These are phyloP conservation scores for Candida tetrigidarum DNA, from an alignment of 1,139 yeast genomes.

Conservation along the genomic window DNA sequence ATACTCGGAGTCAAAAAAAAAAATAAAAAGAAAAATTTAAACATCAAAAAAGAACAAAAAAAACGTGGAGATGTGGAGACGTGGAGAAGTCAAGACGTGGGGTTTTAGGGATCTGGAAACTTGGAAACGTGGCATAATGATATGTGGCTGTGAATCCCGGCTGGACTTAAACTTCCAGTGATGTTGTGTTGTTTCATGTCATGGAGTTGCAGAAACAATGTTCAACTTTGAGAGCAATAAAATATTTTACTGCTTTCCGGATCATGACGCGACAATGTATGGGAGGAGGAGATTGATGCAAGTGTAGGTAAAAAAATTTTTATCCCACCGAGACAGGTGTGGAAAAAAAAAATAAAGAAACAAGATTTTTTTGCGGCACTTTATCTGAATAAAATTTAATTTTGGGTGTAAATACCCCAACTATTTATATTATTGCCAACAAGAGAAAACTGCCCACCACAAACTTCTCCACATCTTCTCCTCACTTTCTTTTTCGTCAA, in stretches of 20 bases:
- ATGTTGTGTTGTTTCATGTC: neutral
- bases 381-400: neutral
- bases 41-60: neutral
- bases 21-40: neutral
- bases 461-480: neutral
- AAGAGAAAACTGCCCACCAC: neutral
- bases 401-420: conserved; percentile 4
- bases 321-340: conserved; percentile 4
- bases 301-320: neutral
- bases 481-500: neutral
- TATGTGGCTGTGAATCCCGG: too few species aligned
- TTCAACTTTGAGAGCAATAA: conserved; percentile 5
- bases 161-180: too few species aligned
- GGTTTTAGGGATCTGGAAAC: too few species aligned
- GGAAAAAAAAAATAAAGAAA: neutral
- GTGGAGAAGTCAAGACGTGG: too few species aligned
- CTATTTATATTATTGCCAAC: conserved; percentile 3
- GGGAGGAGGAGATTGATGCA: too few species aligned
- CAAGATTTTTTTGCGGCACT: conserved; percentile 2
- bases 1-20: neutral
- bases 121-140: too few species aligned
- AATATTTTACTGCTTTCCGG: neutral
- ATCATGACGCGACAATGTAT: too few species aligned
- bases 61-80: neutral
- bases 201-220: neutral